phyloP scores from a whole-genome alignment of 1,284 basidiomycete species.

The Agaricales sp. region DNA sequence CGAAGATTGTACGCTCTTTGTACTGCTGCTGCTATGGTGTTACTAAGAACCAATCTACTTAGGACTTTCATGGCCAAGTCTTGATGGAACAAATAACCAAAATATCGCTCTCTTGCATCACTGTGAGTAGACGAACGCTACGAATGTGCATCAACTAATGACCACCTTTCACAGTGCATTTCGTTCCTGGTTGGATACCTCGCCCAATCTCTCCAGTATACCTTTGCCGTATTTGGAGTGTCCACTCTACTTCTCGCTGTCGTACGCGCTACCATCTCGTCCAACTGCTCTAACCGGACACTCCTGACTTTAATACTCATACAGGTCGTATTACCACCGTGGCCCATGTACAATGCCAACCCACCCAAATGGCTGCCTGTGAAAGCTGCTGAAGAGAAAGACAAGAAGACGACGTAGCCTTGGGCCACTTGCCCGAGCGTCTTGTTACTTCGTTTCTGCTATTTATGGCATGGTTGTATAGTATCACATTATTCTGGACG shows the following conservation, averaged over 20 bases:
- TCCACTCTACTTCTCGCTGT: constrained; percentile 35
- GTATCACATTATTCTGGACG: no score
- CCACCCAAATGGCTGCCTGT: constrained; percentile 54
- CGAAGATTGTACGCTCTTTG: constrained; percentile 9
- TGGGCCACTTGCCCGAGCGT: no score
- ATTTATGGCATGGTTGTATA: no score
- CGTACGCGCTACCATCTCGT: constrained; percentile 30
- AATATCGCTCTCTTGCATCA: constrained; percentile 29
- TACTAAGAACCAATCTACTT: not conserved
- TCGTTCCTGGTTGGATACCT: constrained; percentile 55
- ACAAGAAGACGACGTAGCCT: constrained; percentile 17
- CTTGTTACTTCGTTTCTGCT: no score
- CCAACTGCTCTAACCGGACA: not conserved
- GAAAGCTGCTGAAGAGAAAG: constrained; percentile 12
- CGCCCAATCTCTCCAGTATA: constrained; percentile 47
- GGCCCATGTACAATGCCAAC: constrained; percentile 56
- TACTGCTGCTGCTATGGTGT: not conserved
- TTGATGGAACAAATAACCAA: constrained; percentile 42
- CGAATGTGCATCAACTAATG: not conserved
- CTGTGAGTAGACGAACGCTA: constrained; percentile 22
- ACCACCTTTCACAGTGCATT: constrained; percentile 33
- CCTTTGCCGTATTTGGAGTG: constrained; percentile 42
- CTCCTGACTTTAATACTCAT: constrained; percentile 3
- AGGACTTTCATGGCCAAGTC: constrained; percentile 73
- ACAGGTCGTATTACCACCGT: constrained; percentile 57